Evolutionary conservation across 176 grass and related monocot species (phyloP).

Genomic region (Oryza punctata): DNA sequence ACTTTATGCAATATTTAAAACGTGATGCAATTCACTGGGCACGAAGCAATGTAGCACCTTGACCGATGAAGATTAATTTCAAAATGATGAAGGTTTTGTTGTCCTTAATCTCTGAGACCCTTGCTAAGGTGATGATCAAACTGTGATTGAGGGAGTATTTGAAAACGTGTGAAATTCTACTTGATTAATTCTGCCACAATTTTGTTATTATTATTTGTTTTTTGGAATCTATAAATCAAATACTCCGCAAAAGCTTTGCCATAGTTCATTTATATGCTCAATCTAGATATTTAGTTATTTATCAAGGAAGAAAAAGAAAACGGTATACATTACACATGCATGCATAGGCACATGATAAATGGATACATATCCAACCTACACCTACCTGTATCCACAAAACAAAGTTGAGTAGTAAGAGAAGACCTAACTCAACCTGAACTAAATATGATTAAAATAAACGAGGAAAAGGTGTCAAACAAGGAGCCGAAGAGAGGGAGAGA

Average conservation of each 20-base stretch:
- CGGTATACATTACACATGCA: not conserved
- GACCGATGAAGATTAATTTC: too few species aligned
- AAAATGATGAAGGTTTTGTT: too few species aligned
- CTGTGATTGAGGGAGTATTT: too few species aligned
- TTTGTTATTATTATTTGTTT: not conserved
- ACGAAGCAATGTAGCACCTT: too few species aligned
- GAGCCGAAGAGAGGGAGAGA: slow-evolving; percentile 23
- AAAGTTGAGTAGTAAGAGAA: not conserved
- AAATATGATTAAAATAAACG: not conserved
- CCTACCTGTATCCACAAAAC: not conserved
- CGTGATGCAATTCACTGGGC: too few species aligned
- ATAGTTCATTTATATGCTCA: not conserved
- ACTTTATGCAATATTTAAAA: too few species aligned
- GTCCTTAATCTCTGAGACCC: too few species aligned
- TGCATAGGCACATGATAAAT: not conserved
- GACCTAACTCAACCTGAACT: slow-evolving; percentile 9
- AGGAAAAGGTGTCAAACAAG: slow-evolving; percentile 42
- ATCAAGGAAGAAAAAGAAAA: not conserved
- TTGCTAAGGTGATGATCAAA: too few species aligned
- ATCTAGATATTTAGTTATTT: not conserved
- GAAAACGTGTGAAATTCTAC: not conserved
- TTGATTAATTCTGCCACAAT: not conserved
- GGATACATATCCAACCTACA: not conserved
- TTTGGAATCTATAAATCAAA: not conserved
- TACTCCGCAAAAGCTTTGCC: not conserved